Evolutionary conservation across 2,329 filamentous ascomycete species (phyloP).

Genomic region (Fusarium nisikadoi): DNA sequence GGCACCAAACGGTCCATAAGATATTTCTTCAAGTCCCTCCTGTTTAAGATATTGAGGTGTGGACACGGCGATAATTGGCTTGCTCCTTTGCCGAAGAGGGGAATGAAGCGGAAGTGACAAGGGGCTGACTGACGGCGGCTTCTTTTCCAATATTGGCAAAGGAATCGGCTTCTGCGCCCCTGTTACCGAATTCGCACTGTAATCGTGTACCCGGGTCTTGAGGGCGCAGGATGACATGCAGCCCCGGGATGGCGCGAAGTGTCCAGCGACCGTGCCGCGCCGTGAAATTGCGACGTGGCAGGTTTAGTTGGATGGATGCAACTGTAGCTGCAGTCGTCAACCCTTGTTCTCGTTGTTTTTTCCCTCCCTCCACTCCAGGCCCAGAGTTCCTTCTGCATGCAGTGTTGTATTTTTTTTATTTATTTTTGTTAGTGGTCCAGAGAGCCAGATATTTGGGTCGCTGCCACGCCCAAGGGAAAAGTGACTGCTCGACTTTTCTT

Average conservation of each 20-base stretch:
- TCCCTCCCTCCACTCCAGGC: background rate
- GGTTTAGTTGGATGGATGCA: slow-evolving; percentile 32
- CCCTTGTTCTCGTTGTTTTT: slow-evolving; percentile 22
- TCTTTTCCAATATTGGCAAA: slow-evolving; percentile 24
- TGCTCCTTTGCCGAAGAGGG: background rate
- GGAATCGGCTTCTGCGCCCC: slow-evolving; percentile 19
- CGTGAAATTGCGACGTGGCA: slow-evolving; percentile 48
- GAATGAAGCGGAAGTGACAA: slow-evolving; percentile 16
- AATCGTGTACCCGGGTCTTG: slow-evolving; percentile 16
- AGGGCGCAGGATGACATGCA: slow-evolving; percentile 45
- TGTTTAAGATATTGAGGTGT: background rate
- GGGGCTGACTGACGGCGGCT: slow-evolving; percentile 33
- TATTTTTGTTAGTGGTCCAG: background rate
- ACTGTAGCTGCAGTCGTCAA: slow-evolving; percentile 14
- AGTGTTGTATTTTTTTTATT: background rate
- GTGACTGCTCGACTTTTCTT: slow-evolving; percentile 8
- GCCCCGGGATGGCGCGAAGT: slow-evolving; percentile 45
- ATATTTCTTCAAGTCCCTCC: background rate
- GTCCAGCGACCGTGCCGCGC: slow-evolving; percentile 42
- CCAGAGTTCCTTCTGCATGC: slow-evolving; percentile 6
- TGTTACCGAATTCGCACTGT: slow-evolving; percentile 33
- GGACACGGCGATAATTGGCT: background rate
- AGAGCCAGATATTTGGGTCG: slow-evolving; percentile 16
- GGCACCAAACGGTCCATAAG: background rate
- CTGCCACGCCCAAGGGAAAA: background rate